These are phyloP conservation scores for Gossypium sturtianum DNA, from an alignment of 345 rosid species.

Conservation along the genomic window DNA sequence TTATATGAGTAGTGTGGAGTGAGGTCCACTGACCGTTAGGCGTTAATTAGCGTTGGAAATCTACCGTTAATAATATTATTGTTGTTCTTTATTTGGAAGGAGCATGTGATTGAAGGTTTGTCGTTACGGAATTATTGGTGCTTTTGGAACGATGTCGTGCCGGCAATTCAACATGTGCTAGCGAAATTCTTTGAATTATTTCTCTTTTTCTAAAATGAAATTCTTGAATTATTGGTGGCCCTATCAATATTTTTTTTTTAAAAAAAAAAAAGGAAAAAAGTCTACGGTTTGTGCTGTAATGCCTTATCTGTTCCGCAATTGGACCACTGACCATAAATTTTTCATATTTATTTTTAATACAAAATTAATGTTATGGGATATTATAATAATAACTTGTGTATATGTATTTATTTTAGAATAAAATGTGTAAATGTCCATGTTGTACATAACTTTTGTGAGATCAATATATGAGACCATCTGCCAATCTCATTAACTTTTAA, in stretches of 20 bases:
- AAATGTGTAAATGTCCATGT: too few species aligned
- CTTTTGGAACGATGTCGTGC: background rate
- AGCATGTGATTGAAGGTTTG: background rate
- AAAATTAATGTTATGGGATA: background rate
- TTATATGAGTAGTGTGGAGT: background rate
- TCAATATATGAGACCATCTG: too few species aligned
- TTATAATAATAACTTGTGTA: too few species aligned
- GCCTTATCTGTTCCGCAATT: background rate
- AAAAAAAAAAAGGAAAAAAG: background rate
- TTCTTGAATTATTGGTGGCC: background rate
- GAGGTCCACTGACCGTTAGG: background rate
- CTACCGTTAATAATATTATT: background rate
- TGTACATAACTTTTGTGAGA: too few species aligned
- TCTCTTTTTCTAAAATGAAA: too few species aligned
- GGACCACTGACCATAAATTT: background rate
- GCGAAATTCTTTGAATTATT: background rate
- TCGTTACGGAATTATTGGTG: background rate
- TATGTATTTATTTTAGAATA: too few species aligned
- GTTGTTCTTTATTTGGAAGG: background rate
- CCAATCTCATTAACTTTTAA: too few species aligned
- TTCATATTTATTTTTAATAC: background rate
- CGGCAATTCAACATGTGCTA: background rate
- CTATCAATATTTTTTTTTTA: background rate
- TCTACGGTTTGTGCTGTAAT: background rate
- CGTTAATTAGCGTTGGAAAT: background rate